These are phyloP conservation scores for Ochromonadaceae sp. DNA, from an alignment of 352 stramenopile species.

Conservation along the genomic window DNA sequence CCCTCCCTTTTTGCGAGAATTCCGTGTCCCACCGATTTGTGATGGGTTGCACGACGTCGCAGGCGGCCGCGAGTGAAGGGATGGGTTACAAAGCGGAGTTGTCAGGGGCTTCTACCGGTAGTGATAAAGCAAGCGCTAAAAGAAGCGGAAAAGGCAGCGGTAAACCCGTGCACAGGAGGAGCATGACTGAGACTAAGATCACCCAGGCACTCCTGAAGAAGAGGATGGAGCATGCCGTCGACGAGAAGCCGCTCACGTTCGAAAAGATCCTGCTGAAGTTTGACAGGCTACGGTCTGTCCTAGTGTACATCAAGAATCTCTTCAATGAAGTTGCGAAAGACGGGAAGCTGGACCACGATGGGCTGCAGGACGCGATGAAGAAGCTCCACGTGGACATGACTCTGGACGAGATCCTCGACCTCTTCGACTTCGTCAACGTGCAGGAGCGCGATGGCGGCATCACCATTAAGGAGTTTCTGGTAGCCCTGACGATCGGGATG, in stretches of 20 bases:
- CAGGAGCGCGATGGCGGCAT: not conserved
- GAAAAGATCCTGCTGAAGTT: conserved; percentile 15
- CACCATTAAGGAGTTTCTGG: conserved; percentile 12
- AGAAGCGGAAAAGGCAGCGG: no score
- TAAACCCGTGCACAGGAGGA: no score
- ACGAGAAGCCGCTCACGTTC: conserved; percentile 3
- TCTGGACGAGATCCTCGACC: not conserved
- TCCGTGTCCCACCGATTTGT: no score
- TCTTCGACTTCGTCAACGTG: conserved; percentile 18
- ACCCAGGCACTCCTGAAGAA: conserved; percentile 14
- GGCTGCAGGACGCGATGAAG: not conserved
- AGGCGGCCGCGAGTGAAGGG: no score
- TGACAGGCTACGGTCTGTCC: conserved; percentile 10
- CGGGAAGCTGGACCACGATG: not conserved
- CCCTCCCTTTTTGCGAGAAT: no score
- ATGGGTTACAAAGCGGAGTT: no score
- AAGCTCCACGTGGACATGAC: conserved; percentile 3
- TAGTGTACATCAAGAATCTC: not conserved
- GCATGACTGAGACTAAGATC: conserved; percentile 6
- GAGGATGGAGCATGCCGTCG: not conserved
- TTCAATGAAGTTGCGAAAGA: conserved; percentile 5
- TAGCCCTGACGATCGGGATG: conserved; percentile 6
- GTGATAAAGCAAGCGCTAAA: no score
- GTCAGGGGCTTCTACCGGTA: no score
- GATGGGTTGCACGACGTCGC: no score